Evolutionary conservation across 1,284 basidiomycete genomes (phyloP), one percentile per base, ranked within the genome.

Genomic region (Leccinum griseonigrum): DNA sequence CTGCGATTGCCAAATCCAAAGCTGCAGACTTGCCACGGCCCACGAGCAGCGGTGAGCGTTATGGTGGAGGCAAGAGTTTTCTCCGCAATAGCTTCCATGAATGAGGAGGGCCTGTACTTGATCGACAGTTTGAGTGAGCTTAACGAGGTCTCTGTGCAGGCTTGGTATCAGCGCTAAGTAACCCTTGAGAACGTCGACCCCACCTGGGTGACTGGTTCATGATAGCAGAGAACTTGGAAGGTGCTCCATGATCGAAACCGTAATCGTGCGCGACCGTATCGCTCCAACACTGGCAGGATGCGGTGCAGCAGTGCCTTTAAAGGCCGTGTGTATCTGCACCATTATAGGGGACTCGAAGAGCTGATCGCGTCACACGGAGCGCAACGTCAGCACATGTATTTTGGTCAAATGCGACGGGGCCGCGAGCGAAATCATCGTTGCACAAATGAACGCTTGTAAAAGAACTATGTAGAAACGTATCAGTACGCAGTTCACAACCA

Each of bases 21-120:
- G 97, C 94, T 4, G 97, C 97, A 26, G 95, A 97, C 77, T 99
- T 99, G 64, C 97, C 97, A 36, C 97, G 89, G 67, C 97, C 4
- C 97, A 75, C 97, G 90, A 8, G 86, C 91, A 57, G 97, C 96
- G 0, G 97, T 99, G 9, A 99, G 83, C 0, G 97, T 91, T 29
- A 98, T 95, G 0, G 97, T 99, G 3, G 95, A 96, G 1, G 93
- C 95, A 1, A 98, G 83, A 0, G 94, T 95, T 80, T 96, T 97
- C 72, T 94, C 90, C 0, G 93, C 85, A 68, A 97, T 93, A 3
- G 94, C 92, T 69, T 97, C 94, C 57, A 95, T 90, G 69, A 98
- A 97, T 95, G 53, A 98, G 82, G 36, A 98, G 81, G 0, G 95
- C 94, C 77, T 94, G 90, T 1, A 94, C 93, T 75, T 98, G 95